Percentiles rank a stretch among this genome's conserved stretches.
Evolutionary conservation across 805 yeast genomes (phyloP).

Genomic region (Debaryomyces tyrocola): DNA sequence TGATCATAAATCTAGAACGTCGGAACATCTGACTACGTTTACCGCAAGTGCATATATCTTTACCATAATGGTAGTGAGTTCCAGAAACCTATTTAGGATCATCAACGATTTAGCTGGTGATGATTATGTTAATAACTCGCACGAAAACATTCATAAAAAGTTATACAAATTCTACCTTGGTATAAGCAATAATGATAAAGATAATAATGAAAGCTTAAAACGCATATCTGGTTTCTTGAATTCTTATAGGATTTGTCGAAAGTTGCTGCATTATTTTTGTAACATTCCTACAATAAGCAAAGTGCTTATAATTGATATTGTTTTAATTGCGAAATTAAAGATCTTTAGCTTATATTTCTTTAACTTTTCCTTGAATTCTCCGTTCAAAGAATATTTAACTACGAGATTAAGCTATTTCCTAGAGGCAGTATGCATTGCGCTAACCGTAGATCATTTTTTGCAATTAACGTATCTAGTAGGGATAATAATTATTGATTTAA

Average conservation of each 20-base stretch:
- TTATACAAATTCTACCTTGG: slow-evolving; percentile 32
- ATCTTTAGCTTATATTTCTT: neutral
- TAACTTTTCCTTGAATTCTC: neutral
- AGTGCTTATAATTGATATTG: neutral
- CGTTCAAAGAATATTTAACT: neutral
- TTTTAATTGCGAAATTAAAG: slow-evolving; percentile 4
- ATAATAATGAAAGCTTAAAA: neutral
- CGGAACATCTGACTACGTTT: slow-evolving; percentile 21
- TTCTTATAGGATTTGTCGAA: neutral
- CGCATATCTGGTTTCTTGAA: neutral
- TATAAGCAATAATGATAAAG: slow-evolving; percentile 1
- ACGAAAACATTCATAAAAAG: slow-evolving; percentile 20
- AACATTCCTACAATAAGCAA: neutral
- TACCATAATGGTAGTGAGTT: slow-evolving; percentile 26
- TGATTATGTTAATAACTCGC: slow-evolving; percentile 16
- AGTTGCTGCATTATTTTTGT: neutral
- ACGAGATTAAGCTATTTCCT: slow-evolving; percentile 1
- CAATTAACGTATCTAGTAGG: slow-evolving; percentile 67
- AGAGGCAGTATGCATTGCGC: slow-evolving; percentile 34
- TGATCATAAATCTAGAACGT: slow-evolving; percentile 9
- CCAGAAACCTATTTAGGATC: slow-evolving; percentile 27
- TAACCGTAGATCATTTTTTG: slow-evolving; percentile 59
- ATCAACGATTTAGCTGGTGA: slow-evolving; percentile 28
- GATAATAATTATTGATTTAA: slow-evolving; percentile 64
- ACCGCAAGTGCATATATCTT: slow-evolving; percentile 22